Evolutionary conservation across 2,329 filamentous ascomycete species (phyloP).

Genomic region (Drechslerella coelobrocha): DNA sequence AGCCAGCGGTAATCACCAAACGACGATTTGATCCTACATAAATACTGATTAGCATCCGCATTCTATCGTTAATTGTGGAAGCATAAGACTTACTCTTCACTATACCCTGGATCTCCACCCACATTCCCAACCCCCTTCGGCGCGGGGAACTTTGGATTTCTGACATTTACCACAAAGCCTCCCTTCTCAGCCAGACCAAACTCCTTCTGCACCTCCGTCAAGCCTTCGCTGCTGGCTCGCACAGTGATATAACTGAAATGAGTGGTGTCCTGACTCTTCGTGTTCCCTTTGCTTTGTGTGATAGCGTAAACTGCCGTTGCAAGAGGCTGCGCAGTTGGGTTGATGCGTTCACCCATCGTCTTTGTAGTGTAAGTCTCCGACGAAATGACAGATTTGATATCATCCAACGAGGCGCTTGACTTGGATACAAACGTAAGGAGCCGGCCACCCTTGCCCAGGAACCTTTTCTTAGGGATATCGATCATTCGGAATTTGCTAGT

Average conservation of each 20-base stretch:
- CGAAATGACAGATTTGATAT: slow-evolving; percentile 74
- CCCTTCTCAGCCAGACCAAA: slow-evolving; percentile 75
- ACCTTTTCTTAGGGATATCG: slow-evolving; percentile 81
- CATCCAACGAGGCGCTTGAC: slow-evolving; percentile 68
- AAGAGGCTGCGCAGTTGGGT: slow-evolving; percentile 71
- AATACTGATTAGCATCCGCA: slow-evolving; percentile 41
- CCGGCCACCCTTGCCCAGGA: slow-evolving; percentile 62
- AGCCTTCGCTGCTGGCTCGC: slow-evolving; percentile 57
- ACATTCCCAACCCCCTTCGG: slow-evolving; percentile 68
- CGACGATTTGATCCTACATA: slow-evolving; percentile 69
- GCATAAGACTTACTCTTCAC: slow-evolving; percentile 67
- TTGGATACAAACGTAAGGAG: slow-evolving; percentile 87
- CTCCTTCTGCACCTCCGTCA: slow-evolving; percentile 75
- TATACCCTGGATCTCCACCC: slow-evolving; percentile 71
- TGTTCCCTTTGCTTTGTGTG: slow-evolving; percentile 71
- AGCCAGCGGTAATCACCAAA: slow-evolving; percentile 78
- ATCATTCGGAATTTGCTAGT: slow-evolving; percentile 71
- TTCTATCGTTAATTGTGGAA: slow-evolving; percentile 27
- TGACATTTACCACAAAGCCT: slow-evolving; percentile 78
- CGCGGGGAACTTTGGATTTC: slow-evolving; percentile 75
- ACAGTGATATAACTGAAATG: slow-evolving; percentile 81
- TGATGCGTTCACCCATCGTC: slow-evolving; percentile 67
- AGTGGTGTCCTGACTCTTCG: slow-evolving; percentile 70
- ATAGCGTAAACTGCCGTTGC: slow-evolving; percentile 87
- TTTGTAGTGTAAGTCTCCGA: slow-evolving; percentile 76